Evolutionary conservation across 164 flowering plant species (phyloP).

Genomic region (Vitis riparia): DNA sequence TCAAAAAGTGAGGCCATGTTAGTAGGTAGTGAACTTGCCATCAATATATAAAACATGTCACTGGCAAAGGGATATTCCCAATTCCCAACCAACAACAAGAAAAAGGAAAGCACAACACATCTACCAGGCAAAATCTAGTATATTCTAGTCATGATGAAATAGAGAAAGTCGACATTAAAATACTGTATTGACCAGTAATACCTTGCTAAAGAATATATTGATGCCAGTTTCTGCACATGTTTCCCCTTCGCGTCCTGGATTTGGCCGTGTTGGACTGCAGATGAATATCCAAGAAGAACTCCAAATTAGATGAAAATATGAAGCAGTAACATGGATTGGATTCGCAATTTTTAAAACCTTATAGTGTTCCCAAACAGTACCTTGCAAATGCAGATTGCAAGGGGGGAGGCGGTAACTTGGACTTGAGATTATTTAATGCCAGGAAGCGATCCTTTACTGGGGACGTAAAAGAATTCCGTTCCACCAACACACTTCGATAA

Average conservation of each 20-base stretch:
- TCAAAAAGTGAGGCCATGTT: not conserved
- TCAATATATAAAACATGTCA: not conserved
- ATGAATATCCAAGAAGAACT: not conserved
- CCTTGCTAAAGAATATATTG: slow-evolving; percentile 84
- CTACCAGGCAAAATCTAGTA: not conserved
- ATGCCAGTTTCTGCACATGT: slow-evolving; percentile 98
- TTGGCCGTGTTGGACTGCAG: slow-evolving; percentile 86
- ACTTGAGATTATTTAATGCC: slow-evolving; percentile 54
- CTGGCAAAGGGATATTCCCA: too few relatives aligned
- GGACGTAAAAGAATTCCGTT: slow-evolving; percentile 84
- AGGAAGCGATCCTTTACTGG: slow-evolving; percentile 84
- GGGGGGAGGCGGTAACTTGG: slow-evolving; percentile 61
- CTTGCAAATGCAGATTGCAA: slow-evolving; percentile 92
- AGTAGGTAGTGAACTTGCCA: not conserved
- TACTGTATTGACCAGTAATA: slow-evolving; percentile 14
- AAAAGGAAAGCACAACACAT: not conserved
- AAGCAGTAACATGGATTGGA: not conserved
- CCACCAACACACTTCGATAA: slow-evolving; percentile 70
- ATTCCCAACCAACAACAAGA: not conserved
- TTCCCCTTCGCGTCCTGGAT: slow-evolving; percentile 93
- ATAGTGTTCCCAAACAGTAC: slow-evolving; percentile 29
- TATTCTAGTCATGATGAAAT: not conserved
- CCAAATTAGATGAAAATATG: not conserved
- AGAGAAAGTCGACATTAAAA: not conserved
- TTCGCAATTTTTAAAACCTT: not conserved